phyloP scores from a whole-genome alignment of 129 eudicot genomes.

The Centrapalus pauciflorus region DNA sequence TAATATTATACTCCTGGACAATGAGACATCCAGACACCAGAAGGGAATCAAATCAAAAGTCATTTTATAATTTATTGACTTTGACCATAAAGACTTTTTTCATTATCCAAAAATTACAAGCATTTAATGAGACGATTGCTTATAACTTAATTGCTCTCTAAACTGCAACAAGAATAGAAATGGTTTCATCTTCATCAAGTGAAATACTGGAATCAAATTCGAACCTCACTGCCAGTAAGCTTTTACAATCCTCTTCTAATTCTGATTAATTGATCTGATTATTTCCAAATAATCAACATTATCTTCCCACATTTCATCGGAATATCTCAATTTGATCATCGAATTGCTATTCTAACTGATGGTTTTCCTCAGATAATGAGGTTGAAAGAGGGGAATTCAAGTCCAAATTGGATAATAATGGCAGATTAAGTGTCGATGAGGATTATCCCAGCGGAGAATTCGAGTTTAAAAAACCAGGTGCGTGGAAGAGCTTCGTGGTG shows the following conservation, averaged over 20 bases:
- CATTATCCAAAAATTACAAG: not conserved
- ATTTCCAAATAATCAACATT: not conserved
- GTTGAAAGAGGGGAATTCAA: not conserved
- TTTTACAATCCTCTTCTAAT: not conserved
- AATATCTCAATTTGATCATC: not conserved
- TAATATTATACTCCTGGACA: too few species aligned
- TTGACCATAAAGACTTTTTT: too few species aligned
- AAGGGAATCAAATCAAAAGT: not conserved
- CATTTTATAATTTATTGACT: not conserved
- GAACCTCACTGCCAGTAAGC: not conserved
- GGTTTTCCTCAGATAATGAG: not conserved
- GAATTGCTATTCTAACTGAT: not conserved
- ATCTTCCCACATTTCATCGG: too few species aligned
- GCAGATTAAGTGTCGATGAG: not conserved
- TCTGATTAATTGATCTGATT: not conserved
- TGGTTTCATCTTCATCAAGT: conserved; percentile 31
- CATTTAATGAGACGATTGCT: not conserved
- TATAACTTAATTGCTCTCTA: not conserved
- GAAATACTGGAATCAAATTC: conserved; percentile 14
- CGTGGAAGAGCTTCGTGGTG: conserved; percentile 53
- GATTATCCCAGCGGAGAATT: conserved; percentile 71
- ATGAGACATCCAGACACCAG: too few species aligned
- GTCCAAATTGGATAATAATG: conserved; percentile 13
- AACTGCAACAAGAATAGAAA: not conserved
- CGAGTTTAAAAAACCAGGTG: conserved; percentile 28